Conservation (phyloP, 768 basidiomycete species). For the Boletellus sp. region DNA sequence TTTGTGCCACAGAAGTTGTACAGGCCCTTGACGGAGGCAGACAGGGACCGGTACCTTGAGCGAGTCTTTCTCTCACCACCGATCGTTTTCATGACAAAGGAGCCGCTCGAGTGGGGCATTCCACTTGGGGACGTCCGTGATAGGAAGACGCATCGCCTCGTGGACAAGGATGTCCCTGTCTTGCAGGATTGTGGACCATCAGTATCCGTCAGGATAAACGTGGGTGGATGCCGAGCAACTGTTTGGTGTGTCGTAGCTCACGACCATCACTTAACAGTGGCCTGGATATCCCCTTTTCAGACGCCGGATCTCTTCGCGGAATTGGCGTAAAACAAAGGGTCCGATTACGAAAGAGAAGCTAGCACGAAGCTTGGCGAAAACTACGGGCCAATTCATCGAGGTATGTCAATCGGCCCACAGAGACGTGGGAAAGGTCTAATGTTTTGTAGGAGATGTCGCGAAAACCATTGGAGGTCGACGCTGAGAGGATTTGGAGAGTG, state of each 20-base stretch:
- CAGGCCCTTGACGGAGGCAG: constrained; percentile 66
- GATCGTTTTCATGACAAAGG: constrained; percentile 55
- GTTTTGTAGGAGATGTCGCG: constrained; percentile 45
- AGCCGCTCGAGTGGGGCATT: constrained; percentile 57
- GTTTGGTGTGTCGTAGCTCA: not conserved
- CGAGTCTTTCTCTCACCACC: constrained; percentile 57
- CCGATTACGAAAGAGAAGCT: constrained; percentile 70
- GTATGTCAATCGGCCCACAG: constrained; percentile 35
- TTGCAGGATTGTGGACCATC: constrained; percentile 67
- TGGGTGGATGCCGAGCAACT: constrained; percentile 20
- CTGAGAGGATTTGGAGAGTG: constrained; percentile 53
- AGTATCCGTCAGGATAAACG: constrained; percentile 69
- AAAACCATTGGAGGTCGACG: constrained; percentile 51
- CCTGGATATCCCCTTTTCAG: constrained; percentile 74
- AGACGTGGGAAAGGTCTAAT: not conserved
- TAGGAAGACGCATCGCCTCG: constrained; percentile 51
- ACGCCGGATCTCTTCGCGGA: constrained; percentile 68
- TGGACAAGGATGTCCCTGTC: constrained; percentile 53
- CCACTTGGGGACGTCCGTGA: constrained; percentile 56
- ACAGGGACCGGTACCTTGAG: constrained; percentile 69
- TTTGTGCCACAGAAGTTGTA: constrained; percentile 69
- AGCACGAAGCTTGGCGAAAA: constrained; percentile 67
- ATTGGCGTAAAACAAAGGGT: constrained; percentile 67
- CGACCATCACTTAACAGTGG: constrained; percentile 45
- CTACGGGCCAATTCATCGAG: constrained; percentile 59